phyloP scores from a whole-genome alignment of 805 yeast species.

The Yarrowia sp. region DNA sequence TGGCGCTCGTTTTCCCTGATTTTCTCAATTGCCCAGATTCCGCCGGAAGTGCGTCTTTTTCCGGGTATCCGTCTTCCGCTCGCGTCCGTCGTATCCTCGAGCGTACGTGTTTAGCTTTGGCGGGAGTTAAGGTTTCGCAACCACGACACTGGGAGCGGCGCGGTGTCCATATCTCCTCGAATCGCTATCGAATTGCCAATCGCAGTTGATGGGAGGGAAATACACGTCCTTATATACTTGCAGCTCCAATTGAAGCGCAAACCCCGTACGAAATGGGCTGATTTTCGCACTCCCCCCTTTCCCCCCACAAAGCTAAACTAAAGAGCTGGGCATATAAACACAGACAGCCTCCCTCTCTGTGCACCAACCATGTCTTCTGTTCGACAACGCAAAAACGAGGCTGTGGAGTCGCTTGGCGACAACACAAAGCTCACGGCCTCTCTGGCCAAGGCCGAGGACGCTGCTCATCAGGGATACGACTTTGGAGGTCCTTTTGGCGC shows the following conservation, averaged over 20 bases:
- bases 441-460: conserved; percentile 25
- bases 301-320: conserved; percentile 3
- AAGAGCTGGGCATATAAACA: neutral
- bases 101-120: conserved; percentile 1
- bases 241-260: too few relatives aligned
- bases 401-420: conserved; percentile 8
- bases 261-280: too few relatives aligned
- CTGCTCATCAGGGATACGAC: conserved; percentile 50
- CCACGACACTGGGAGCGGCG: neutral
- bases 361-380: neutral
- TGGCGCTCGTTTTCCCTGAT: neutral
- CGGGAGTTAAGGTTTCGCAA: neutral
- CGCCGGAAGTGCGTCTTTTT: neutral
- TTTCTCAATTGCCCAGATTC: neutral
- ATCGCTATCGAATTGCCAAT: too few relatives aligned
- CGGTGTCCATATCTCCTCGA: too few relatives aligned
- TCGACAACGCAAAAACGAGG: conserved; percentile 10
- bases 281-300: neutral
- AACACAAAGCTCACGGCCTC: neutral
- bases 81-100: conserved; percentile 1
- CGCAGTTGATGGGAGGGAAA: too few relatives aligned
- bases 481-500: conserved; percentile 95
- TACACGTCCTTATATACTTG: too few relatives aligned
- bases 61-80: neutral
- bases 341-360: neutral